These are phyloP conservation scores for Kazachstania sp. DNA, from an alignment of 1,139 yeast species.

Conservation along the genomic window DNA sequence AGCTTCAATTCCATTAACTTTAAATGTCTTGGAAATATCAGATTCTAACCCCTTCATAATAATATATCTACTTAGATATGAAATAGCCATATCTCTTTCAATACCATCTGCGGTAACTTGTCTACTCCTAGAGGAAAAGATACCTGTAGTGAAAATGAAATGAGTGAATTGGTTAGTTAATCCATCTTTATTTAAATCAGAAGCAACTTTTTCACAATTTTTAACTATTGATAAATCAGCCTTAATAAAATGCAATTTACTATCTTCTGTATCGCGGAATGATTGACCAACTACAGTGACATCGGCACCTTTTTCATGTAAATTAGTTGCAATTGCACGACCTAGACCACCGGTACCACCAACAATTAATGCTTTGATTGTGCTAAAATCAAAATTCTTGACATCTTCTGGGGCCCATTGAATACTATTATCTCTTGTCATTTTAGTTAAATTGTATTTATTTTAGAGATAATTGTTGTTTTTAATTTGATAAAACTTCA, in stretches of 20 bases:
- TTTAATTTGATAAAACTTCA: neutral
- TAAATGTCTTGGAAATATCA: slow-evolving; percentile 9
- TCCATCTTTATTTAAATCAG: slow-evolving; percentile 18
- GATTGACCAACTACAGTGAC: slow-evolving; percentile 35
- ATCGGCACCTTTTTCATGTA: slow-evolving; percentile 27
- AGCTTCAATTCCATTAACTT: neutral
- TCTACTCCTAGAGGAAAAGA: slow-evolving; percentile 28
- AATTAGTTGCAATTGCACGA: slow-evolving; percentile 25
- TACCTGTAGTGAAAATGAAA: slow-evolving; percentile 34
- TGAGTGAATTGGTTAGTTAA: slow-evolving; percentile 15
- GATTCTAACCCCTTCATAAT: slow-evolving; percentile 26
- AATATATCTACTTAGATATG: slow-evolving; percentile 31
- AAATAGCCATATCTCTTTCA: slow-evolving; percentile 34
- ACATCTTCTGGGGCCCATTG: slow-evolving; percentile 1
- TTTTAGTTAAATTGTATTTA: neutral
- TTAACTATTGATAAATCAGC: slow-evolving; percentile 31
- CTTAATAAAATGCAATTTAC: slow-evolving; percentile 28
- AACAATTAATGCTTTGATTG: slow-evolving; percentile 26
- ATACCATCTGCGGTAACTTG: slow-evolving; percentile 33
- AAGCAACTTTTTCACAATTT: slow-evolving; percentile 23
- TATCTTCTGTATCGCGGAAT: slow-evolving; percentile 26
- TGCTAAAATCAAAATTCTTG: neutral
- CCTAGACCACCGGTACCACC: slow-evolving; percentile 38
- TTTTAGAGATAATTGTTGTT: neutral
- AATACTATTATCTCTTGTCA: slow-evolving; percentile 5